Base-by-base conservation (phyloP, 2,329 filamentous ascomycete genomes). In the Escovopsis sp. region DNA sequence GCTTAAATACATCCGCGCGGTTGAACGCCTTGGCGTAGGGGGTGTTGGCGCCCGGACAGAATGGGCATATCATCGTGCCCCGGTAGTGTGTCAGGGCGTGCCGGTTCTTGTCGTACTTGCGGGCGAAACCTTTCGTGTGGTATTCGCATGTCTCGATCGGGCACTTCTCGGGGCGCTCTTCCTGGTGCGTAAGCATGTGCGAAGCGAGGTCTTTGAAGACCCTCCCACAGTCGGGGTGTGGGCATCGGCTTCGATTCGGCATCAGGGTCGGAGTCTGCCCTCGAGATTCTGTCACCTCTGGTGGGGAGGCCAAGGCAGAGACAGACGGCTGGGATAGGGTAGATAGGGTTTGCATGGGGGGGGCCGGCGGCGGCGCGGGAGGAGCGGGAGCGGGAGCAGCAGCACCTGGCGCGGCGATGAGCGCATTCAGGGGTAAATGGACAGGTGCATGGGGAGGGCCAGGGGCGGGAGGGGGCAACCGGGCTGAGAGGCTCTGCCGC, bases 11-110 rank as follows among this genome's bases (percentile, higher is more conserved):
- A 55, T 98, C 91, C 33, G 89, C 88, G 41, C 91, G 77, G 64
- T 94, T 95, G 63, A 98, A 96, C 49, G 84, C 86, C 68, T 95
- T 95, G 61, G 95, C 89, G 6, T 82, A 84, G 1, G 85, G 76
- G 3, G 85, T 88, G 6, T 88, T 87, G 18, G 81, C 82, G 4
- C 87, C 86, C 0, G 88, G 86, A 52, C 91, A 96, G 62, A 96
- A 96, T 5, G 88, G 88, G 55, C 91, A 98, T 7, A 94, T 83
- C 87, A 96, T 95, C 12, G 86, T 95, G 8, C 89, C 89, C 61
- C 94, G 94, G 69, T 96, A 98, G 58, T 96, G 91, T 3, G 89
- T 96, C 49, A 96, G 65, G 2, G 89, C 94, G 59, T 98, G 91
- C 11, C 91, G 72, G 61, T 96, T 96, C 70, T 95, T 95, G 66